A percentile compares a stretch with the other conserved stretches of the same genome.
Evolutionary conservation across 2,329 filamentous ascomycete genomes (phyloP).

Genomic region (Fusarium sp.): DNA sequence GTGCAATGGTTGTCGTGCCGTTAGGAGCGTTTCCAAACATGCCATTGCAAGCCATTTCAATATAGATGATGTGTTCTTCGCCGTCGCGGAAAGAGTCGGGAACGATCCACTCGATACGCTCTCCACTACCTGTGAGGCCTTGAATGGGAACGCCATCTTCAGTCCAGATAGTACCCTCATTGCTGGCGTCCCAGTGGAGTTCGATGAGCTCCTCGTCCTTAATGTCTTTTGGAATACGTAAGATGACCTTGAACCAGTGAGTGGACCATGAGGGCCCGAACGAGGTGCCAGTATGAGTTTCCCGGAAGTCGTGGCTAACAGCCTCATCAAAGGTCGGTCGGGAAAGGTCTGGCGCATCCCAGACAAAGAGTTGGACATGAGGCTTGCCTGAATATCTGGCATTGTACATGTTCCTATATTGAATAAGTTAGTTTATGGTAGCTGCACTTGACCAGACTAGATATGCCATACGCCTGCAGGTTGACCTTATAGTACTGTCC

Average conservation of each 20-base stretch:
- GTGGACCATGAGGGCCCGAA: constrained; percentile 98
- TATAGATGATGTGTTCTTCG: constrained; percentile 89
- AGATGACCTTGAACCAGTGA: constrained; percentile 92
- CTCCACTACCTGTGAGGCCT: constrained; percentile 90
- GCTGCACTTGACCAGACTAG: background rate
- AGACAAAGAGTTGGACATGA: constrained; percentile 87
- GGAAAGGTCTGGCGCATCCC: constrained; percentile 83
- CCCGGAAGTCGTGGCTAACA: constrained; percentile 78
- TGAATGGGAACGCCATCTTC: constrained; percentile 92
- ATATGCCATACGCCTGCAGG: constrained; percentile 75
- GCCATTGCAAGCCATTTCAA: constrained; percentile 98
- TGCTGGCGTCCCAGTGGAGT: constrained; percentile 95
- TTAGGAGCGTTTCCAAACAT: constrained; percentile 96
- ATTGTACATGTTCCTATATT: constrained; percentile 57
- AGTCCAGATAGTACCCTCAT: constrained; percentile 95
- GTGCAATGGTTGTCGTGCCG: constrained; percentile 85
- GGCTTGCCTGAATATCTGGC: constrained; percentile 73
- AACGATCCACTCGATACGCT: constrained; percentile 92
- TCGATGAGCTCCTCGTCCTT: constrained; percentile 86
- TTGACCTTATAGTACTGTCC: constrained; percentile 86
- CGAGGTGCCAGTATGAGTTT: constrained; percentile 80
- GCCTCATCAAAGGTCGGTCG: constrained; percentile 92
- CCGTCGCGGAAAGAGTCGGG: constrained; percentile 87
- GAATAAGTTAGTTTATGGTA: constrained; percentile 24
- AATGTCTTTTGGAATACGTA: constrained; percentile 83